These are phyloP conservation scores for Pseudisothecium myosuroides DNA, from an alignment of 225 moss, liverwort and hornwort species.

Conservation along the genomic window DNA sequence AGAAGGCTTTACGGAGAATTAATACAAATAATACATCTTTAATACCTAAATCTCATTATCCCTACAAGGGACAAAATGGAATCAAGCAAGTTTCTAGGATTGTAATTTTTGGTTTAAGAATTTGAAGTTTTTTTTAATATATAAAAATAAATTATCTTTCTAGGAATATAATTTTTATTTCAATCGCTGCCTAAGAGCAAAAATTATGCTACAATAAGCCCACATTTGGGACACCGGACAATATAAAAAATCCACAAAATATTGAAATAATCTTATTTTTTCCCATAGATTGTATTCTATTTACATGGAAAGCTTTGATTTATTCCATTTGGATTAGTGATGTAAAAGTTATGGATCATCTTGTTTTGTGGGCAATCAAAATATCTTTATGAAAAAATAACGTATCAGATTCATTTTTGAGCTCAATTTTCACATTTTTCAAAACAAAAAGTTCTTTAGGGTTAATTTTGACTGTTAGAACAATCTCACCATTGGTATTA, in stretches of 20 bases:
- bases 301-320: not conserved
- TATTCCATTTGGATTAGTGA: not conserved
- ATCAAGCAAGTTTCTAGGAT: rapidly evolving
- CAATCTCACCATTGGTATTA: rapidly evolving
- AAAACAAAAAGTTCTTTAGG: not conserved
- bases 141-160: rapidly evolving
- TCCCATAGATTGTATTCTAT: not conserved
- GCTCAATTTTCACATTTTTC: not conserved
- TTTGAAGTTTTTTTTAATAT: not conserved
- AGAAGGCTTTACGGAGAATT: too few species aligned
- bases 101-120: rapidly evolving
- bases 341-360: not conserved
- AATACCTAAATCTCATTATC: too few species aligned
- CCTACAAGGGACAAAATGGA: not conserved
- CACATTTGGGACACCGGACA: rapidly evolving
- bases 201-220: not conserved
- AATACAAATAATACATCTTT: too few species aligned
- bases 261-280: not conserved
- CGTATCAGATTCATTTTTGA: rapidly evolving
- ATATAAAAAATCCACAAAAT: not conserved
- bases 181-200: rapidly evolving
- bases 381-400: not conserved
- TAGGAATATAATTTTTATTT: not conserved
- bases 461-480: not conserved
- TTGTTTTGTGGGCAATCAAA: not conserved